Percentiles rank a stretch among this genome's conserved stretches.
Conservation (phyloP, 2,329 filamentous ascomycete species). For the Aspergillus aculeatus region DNA sequence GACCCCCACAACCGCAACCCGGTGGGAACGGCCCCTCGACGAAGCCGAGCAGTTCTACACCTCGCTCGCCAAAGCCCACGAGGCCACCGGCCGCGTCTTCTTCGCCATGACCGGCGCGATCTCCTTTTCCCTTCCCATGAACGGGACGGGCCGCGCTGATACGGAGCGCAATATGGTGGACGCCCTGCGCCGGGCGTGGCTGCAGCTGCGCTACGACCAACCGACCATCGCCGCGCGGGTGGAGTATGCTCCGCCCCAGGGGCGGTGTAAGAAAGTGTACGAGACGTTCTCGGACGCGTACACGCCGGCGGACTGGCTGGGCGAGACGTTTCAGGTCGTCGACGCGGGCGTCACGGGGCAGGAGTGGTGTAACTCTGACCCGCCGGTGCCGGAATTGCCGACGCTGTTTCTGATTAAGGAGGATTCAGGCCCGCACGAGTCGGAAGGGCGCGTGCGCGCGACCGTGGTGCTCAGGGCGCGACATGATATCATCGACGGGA, state of each 20-base stretch:
- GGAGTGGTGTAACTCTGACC: constrained; percentile 29
- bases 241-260: constrained; percentile 14
- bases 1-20: constrained; percentile 6
- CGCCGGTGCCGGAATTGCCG: constrained; percentile 22
- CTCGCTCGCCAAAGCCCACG: constrained; percentile 33
- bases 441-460: not conserved
- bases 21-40: constrained; percentile 35
- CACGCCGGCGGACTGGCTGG: constrained; percentile 15
- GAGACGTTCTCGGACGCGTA: constrained; percentile 7
- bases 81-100: constrained; percentile 40
- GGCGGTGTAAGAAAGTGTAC: constrained; percentile 24
- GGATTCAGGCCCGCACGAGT: not conserved
- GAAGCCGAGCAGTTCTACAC: constrained; percentile 47
- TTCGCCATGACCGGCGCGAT: constrained; percentile 46
- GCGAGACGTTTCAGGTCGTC: constrained; percentile 19
- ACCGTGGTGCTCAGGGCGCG: constrained; percentile 24
- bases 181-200: constrained; percentile 23
- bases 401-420: constrained; percentile 24
- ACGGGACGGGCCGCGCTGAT: not conserved
- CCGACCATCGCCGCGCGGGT: constrained; percentile 26
- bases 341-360: constrained; percentile 13
- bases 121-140: constrained; percentile 17
- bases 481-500: constrained; percentile 27
- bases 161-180: constrained; percentile 6
- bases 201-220: constrained; percentile 23